Evolutionary conservation across 2,329 filamentous ascomycete species (phyloP), one percentile per base, ranked within the genome.

Genomic region (Coniochaeta sp.): DNA sequence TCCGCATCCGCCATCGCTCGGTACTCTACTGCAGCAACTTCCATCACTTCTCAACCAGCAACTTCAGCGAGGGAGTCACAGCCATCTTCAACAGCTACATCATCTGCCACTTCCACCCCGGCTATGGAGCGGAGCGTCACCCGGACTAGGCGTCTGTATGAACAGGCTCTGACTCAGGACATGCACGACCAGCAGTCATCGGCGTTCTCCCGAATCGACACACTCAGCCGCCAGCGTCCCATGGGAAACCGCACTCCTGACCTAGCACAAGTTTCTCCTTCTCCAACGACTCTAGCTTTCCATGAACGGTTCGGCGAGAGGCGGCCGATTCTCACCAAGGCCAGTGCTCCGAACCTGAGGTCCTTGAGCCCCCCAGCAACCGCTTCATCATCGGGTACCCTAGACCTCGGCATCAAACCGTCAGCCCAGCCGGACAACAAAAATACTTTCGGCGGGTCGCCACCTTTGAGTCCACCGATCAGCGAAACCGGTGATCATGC

Each of bases 21-120:
- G 31, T 87, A 85, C 60, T 97, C 93, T 0, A 96, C 93, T 1
- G 90, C 92, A 7, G 92, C 91, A 3, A 97, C 92, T 0, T 97
- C 93, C 0, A 79, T 96, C 58, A 85, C 87, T n/a, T 96, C 92
- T 0, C 90, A 93, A 62, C 77, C 77, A 17, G 72, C 81, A 0
- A 71, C 78, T 3, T 82, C 83, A 1, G 59, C 78, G 31, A 85
- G 81, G 63, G 83, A 86, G 40, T 74, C 72, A 66, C 78, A 80
- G 36, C 72, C 79, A 1, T 67, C 73, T 11, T 69, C 75, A 22
- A 68, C 73, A 0, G 69, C 72, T 14, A 67, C 78, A 5, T 70
- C 68, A 5, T 75, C 76, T 1, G 66, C 74, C 3, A 69, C 67
- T 44, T 72, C 77, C 6, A 72, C 72, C n/a, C 66, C 75, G 4